A percentile compares a stretch with the other conserved stretches of the same genome.
Evolutionary conservation across 306 rosid species (phyloP).

Genomic region (Fagus crenata): DNA sequence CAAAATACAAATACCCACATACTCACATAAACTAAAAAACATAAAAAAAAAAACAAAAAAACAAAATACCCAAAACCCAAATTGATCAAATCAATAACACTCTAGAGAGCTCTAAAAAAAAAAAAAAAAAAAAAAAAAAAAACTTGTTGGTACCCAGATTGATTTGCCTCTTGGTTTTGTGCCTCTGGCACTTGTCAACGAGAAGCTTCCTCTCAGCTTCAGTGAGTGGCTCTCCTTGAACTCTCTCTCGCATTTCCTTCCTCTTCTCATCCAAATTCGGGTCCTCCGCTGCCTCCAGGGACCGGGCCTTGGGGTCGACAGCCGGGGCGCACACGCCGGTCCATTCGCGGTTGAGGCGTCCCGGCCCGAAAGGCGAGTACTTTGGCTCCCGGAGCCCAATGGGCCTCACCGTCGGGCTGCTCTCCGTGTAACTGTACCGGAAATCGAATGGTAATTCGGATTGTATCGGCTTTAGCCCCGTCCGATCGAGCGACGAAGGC

Average conservation of each 20-base stretch:
- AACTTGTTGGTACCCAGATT: slow-evolving; percentile 59
- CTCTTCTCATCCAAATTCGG: slow-evolving; percentile 60
- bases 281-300: slow-evolving; percentile 62
- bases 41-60: background rate
- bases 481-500: slow-evolving; percentile 69
- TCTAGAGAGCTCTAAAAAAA: too few relatives aligned
- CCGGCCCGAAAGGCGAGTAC: slow-evolving; percentile 92
- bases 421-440: slow-evolving; percentile 82
- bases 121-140: slow-evolving; percentile 4
- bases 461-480: slow-evolving; percentile 48
- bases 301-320: slow-evolving; percentile 60
- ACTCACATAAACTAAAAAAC: background rate
- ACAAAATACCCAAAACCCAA: background rate
- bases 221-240: slow-evolving; percentile 65
- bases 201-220: slow-evolving; percentile 67
- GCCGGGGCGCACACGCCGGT: slow-evolving; percentile 93
- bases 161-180: slow-evolving; percentile 70
- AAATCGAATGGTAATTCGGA: slow-evolving; percentile 79
- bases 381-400: slow-evolving; percentile 84
- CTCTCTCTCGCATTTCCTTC: slow-evolving; percentile 48
- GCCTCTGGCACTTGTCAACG: slow-evolving; percentile 58
- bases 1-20: background rate
- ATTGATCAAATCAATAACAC: background rate
- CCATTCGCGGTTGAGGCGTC: slow-evolving; percentile 67
- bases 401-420: slow-evolving; percentile 66